Base-by-base conservation (phyloP, 495 filamentous ascomycete genomes). In the Neurospora intermedia region DNA sequence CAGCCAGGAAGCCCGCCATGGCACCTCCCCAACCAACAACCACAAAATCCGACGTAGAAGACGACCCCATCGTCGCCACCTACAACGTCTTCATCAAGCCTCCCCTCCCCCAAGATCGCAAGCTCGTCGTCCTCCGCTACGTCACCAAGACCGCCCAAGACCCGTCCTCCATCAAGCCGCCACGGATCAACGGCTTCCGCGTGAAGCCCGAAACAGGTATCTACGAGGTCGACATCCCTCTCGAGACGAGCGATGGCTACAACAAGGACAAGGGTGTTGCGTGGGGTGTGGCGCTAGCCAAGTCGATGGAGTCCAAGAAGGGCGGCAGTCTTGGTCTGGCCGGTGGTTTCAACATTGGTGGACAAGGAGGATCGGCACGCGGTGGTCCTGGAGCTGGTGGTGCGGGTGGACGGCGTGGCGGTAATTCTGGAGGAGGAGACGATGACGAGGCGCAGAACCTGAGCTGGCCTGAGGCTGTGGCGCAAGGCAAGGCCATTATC, bases 21-120 rank as follows among this genome's bases (percentile, higher is more conserved):
- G 43, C 70, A 35, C 9, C 70, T 39, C 15, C 9, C 39, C 39
- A 40, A n/a, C 43, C 70, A 73, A 76, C 27, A 16, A 35, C 54
- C 23, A 62, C 54, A 62, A 62, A 62, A 2, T 13, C 35, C 46
- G 3, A 9, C 46, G 78, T 80, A 59, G 83, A 84, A 39, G 74
- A 79, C 15, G 84, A 87, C 75, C 85, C 85, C 69, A 78, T 87
- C 70, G 76, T 85, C 62, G 81, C 83, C n/a, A 82, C 77, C 78
- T 86, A 84, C 82, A 77, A 79, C 69, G 79, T 87, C 70, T 84
- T 84, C 80, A 79, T 84, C 74, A 86, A 86, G 80, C 81, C 85
- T 0, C 71, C 77, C 2, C 81, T 85, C 20, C 75, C 80, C 23
- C 73, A 76, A 0, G 78, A 82, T 76, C 83, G 82, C 75, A 81